Evolutionary conservation across 2,329 filamentous ascomycete species (phyloP).

Genomic region (Penicillium sp.): DNA sequence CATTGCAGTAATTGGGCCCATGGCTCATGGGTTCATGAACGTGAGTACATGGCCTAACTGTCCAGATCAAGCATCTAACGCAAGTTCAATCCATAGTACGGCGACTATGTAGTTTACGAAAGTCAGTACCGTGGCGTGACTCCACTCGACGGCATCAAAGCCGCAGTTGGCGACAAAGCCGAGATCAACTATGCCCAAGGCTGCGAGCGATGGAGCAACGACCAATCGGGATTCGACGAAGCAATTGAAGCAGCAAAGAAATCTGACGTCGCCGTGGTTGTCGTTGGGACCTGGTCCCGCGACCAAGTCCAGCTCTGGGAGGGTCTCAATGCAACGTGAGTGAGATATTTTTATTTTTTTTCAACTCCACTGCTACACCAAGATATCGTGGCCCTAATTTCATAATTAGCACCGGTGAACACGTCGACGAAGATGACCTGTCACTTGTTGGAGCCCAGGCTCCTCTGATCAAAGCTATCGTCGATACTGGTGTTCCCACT

Average conservation of each 20-base stretch:
- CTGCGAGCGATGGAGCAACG: slow-evolving; percentile 69
- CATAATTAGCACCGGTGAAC: slow-evolving; percentile 59
- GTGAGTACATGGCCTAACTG: slow-evolving; percentile 42
- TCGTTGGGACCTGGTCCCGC: slow-evolving; percentile 73
- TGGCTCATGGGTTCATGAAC: slow-evolving; percentile 70
- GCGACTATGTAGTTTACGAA: slow-evolving; percentile 69
- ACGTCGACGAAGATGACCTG: slow-evolving; percentile 64
- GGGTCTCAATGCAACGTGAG: slow-evolving; percentile 64
- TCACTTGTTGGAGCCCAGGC: slow-evolving; percentile 69
- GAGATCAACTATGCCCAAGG: slow-evolving; percentile 66
- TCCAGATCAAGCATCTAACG: neutral
- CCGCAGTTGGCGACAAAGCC: slow-evolving; percentile 55
- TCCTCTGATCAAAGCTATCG: slow-evolving; percentile 64
- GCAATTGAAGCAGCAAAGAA: slow-evolving; percentile 64
- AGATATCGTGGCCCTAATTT: neutral
- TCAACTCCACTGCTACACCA: neutral
- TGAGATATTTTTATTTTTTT: neutral
- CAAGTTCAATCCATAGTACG: slow-evolving; percentile 50
- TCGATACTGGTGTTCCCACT: slow-evolving; percentile 65
- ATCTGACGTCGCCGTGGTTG: slow-evolving; percentile 69
- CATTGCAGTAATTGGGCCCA: slow-evolving; percentile 71
- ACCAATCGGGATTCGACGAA: slow-evolving; percentile 65
- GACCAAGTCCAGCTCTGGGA: slow-evolving; percentile 71
- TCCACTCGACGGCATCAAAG: slow-evolving; percentile 66
- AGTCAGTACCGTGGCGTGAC: slow-evolving; percentile 65